Evolutionary conservation across 441 rosid genomes (phyloP), one percentile per base, ranked within the genome.

Genomic region (Metrosideros polymorpha): DNA sequence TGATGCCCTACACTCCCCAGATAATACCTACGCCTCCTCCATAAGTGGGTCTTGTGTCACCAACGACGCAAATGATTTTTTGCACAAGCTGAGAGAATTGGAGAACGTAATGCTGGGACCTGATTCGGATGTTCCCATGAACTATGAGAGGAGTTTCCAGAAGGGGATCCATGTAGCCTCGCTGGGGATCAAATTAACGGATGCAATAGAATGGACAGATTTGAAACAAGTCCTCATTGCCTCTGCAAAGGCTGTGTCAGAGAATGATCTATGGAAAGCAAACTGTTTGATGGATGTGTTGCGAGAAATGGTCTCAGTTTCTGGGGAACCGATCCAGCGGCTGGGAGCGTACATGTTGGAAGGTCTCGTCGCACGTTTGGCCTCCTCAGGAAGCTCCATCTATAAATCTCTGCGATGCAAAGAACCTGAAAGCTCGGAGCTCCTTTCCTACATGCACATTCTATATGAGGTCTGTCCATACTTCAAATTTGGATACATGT

Each of bases 381-480:
- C 95, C 86, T 95, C 97, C 42, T 93, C 98, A 0, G 98, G 98
- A 86, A 96, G 93, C 88, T 95, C 95, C n/a, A 93, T 96, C 47
- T 94, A 92, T 85, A 94, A 85, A 85, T 89, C 94, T 57, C 92
- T 95, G 87, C 89, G 77, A 89, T 93, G 91, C 89, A 94, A 93
- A 89, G 94, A 93, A 79, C 98, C 96, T 4, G 95, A 93, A 15
- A 94, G 94, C 82, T 85, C 92, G 14, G 97, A 96, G 22, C 93
- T 96, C 83, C 93, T 94, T 84, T 94, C 98, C 5, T 94, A 94
- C 87, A 95, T 95, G 97, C 93, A 95, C 93, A 92, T 95, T 86
- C 95, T 95, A 55, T 94, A 95, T 32, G 98, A 95, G 91, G 98
- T 94, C 51, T 95, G 98, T 76, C 98, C 98, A 50, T 95, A 96